Evolutionary conservation across 495 filamentous ascomycete genomes (phyloP).

Genomic region (Astrothelium subdiscretum): DNA sequence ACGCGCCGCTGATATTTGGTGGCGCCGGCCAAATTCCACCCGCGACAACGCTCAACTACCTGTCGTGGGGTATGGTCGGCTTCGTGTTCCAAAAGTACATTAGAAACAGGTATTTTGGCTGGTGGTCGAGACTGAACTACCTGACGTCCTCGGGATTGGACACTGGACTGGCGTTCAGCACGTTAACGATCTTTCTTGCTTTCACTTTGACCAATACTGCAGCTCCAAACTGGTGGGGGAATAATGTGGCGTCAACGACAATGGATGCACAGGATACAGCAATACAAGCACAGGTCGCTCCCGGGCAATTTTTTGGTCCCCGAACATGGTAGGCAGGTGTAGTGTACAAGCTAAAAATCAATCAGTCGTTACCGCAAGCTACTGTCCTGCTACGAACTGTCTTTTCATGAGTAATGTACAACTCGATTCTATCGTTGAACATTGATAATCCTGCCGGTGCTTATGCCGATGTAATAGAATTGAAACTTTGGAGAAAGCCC

Average conservation of each 20-base stretch:
- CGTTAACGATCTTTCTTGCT: constrained; percentile 60
- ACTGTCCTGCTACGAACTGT: too few relatives aligned
- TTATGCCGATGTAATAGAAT: too few relatives aligned
- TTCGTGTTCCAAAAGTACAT: constrained; percentile 72
- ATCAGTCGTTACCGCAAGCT: neutral
- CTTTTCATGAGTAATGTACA: too few relatives aligned
- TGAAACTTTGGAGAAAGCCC: too few relatives aligned
- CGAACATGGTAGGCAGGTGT: neutral
- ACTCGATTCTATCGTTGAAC: too few relatives aligned
- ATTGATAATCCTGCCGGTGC: neutral
- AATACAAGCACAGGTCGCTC: neutral
- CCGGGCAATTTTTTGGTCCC: neutral
- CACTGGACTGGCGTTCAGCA: constrained; percentile 51
- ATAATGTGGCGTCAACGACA: constrained; percentile 34
- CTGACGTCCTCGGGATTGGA: constrained; percentile 45
- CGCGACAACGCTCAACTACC: constrained; percentile 75
- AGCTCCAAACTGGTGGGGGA: constrained; percentile 58
- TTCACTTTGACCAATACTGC: constrained; percentile 41
- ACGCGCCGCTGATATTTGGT: constrained; percentile 58
- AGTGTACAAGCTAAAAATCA: neutral
- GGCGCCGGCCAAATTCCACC: constrained; percentile 59
- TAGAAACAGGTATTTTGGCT: constrained; percentile 47
- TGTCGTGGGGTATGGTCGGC: constrained; percentile 70
- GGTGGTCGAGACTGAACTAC: constrained; percentile 65
- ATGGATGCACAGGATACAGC: constrained; percentile 21